phyloP scores from a whole-genome alignment of 1,139 yeast species.

The Magnusiomyces suaveolens region DNA sequence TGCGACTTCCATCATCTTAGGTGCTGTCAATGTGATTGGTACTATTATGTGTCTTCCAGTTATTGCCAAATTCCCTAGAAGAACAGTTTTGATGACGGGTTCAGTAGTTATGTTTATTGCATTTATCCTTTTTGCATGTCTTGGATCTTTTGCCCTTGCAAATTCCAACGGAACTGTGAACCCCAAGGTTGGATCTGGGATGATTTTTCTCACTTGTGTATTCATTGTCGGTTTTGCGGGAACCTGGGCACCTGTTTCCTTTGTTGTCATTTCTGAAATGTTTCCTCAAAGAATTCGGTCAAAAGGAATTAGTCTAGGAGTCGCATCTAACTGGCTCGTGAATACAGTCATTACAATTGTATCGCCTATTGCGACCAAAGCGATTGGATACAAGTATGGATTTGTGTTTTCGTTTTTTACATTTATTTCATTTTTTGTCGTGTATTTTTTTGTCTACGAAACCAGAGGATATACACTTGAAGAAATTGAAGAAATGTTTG shows the following conservation, averaged over 20 bases:
- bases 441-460: conserved; percentile 59
- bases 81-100: conserved; percentile 56
- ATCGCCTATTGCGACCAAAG: conserved; percentile 57
- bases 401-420: conserved; percentile 50
- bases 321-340: conserved; percentile 29
- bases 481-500: conserved; percentile 55
- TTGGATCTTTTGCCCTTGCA: conserved; percentile 41
- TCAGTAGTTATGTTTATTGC: conserved; percentile 55
- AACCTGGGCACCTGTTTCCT: conserved; percentile 82
- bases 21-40: conserved; percentile 68
- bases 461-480: conserved; percentile 69
- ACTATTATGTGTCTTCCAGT: conserved; percentile 59
- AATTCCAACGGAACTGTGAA: neutral
- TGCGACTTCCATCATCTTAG: conserved; percentile 66
- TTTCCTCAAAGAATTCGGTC: conserved; percentile 73
- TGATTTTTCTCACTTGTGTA: conserved; percentile 69
- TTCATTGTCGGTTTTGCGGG: conserved; percentile 77
- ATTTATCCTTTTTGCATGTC: conserved; percentile 55
- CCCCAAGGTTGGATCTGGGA: conserved; percentile 54
- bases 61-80: conserved; percentile 64
- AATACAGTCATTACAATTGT: conserved; percentile 51
- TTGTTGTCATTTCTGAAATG: conserved; percentile 68
- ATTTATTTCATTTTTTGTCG: conserved; percentile 47
- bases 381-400: conserved; percentile 36
- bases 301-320: conserved; percentile 55